Evolutionary conservation across 768 basidiomycete genomes (phyloP), one percentile per base, ranked within the genome.

Genomic region (Amyloporia xantha): DNA sequence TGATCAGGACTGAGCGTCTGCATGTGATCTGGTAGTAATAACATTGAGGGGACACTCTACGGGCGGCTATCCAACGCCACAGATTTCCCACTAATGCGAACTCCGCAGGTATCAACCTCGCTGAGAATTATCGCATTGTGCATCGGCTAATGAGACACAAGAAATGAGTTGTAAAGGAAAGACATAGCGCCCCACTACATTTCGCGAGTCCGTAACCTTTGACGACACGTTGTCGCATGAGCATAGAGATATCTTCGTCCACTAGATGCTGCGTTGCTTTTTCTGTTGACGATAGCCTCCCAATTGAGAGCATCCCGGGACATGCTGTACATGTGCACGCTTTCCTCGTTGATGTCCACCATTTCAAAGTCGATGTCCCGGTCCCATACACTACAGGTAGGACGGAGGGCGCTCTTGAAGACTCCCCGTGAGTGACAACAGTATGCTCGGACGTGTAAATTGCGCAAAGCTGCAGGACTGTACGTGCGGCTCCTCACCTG

Each of bases 61-160:
- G 76, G n/a, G n/a, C n/a, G 59, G 73, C 71, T 37, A 91, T 71
- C 88, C 90, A 91, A 2, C 67, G 70, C 89, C 89, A 92, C 6
- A 90, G 59, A 47, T 81, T n/a, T n/a, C n/a, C 80, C 4, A 75
- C 74, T 39, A 91, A 57, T 24, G 68, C 63, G 17, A 71, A 69
- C 5, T 66, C n/a, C n/a, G n/a, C 65, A 12, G 66, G 56, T 36
- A 69, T 62, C 13, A 70, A 63, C n/a, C 75, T 74, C 71, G 41
- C 72, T 68, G 1, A 73, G 74, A 9, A 88, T 69, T 10, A 67
- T 54, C 7, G 73, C 67, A 56, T 90, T 91, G 48, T 80, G 72
- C 48, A 74, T 63, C 6, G 78, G 72, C 88, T 91, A n/a, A n/a
- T n/a, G n/a, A n/a, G n/a, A n/a, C n/a, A n/a, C n/a, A n/a, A n/a